A percentile compares a stretch with the other conserved stretches of the same genome.
Evolutionary conservation across 768 basidiomycete genomes (phyloP).

Genomic region (Lentinula sp.): DNA sequence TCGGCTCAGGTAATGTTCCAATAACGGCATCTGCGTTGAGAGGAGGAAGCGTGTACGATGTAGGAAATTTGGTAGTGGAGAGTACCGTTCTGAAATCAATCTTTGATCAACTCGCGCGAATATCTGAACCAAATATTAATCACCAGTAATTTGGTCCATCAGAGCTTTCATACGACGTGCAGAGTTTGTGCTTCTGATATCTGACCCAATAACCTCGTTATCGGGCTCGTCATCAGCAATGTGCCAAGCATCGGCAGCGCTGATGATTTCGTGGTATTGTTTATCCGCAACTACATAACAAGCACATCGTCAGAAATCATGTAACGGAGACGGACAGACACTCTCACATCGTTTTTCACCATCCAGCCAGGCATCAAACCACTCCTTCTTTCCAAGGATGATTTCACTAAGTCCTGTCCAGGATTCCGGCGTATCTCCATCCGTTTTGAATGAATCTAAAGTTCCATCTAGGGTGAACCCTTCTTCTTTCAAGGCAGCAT

Average conservation of each 20-base stretch:
- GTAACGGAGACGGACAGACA: slow-evolving; percentile 3
- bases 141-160: slow-evolving; percentile 89
- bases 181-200: slow-evolving; percentile 65
- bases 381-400: slow-evolving; percentile 76
- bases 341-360: slow-evolving; percentile 87
- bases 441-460: slow-evolving; percentile 15
- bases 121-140: slow-evolving; percentile 7
- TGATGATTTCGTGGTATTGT: slow-evolving; percentile 82
- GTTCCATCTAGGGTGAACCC: slow-evolving; percentile 63
- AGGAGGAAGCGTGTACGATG: slow-evolving; percentile 84
- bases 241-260: slow-evolving; percentile 78
- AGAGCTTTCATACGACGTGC: slow-evolving; percentile 79
- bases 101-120: neutral
- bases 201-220: slow-evolving; percentile 32
- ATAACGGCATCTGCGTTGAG: slow-evolving; percentile 76
- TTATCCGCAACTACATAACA: slow-evolving; percentile 66
- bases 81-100: slow-evolving; percentile 70
- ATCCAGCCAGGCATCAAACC: slow-evolving; percentile 88
- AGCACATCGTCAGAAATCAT: neutral
- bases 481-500: slow-evolving; percentile 67
- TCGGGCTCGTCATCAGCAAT: slow-evolving; percentile 59
- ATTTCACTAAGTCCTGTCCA: slow-evolving; percentile 82
- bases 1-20: slow-evolving; percentile 71
- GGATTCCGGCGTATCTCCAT: slow-evolving; percentile 20
- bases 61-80: slow-evolving; percentile 69